phyloP scores from a whole-genome alignment of 2,329 filamentous ascomycete species.

The Trichoderma sp. region DNA sequence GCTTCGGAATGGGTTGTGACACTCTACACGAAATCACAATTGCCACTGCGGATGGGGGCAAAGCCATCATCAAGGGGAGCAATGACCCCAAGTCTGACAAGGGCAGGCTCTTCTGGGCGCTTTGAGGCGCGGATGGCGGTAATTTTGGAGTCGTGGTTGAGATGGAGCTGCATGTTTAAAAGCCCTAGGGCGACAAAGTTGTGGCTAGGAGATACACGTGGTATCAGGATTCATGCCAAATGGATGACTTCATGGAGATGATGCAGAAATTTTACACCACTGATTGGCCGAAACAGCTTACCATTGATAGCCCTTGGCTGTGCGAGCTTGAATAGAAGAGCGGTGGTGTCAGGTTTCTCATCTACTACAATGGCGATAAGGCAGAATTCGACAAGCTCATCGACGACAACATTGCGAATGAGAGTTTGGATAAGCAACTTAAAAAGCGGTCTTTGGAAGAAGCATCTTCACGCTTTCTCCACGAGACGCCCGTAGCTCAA shows the following conservation, averaged over 20 bases:
- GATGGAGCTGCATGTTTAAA: constrained; percentile 29
- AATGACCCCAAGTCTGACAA: constrained; percentile 22
- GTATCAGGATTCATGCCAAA: constrained; percentile 4
- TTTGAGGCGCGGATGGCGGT: constrained; percentile 39
- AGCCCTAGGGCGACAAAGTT: constrained; percentile 18
- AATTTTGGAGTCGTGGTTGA: constrained; percentile 40
- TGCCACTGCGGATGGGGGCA: constrained; percentile 30
- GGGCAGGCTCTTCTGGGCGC: constrained; percentile 37
- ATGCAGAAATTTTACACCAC: constrained; percentile 29
- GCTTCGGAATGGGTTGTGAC: constrained; percentile 16
- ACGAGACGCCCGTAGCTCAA: constrained; percentile 30
- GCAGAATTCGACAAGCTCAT: constrained; percentile 10
- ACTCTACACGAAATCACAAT: constrained; percentile 34
- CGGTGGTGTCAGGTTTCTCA: constrained; percentile 18
- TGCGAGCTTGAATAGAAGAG: constrained; percentile 18
- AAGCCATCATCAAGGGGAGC: constrained; percentile 23
- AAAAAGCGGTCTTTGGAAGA: constrained; percentile 23
- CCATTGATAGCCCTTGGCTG: constrained; percentile 28
- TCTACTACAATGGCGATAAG: constrained; percentile 22
- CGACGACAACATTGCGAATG: neutral
- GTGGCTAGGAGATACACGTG: constrained; percentile 29
- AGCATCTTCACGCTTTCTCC: constrained; percentile 28
- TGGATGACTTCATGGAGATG: constrained; percentile 12
- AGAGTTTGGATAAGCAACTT: constrained; percentile 22
- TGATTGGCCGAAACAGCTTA: constrained; percentile 29